These are phyloP conservation scores for Tetratostichococcus sp. DNA, from an alignment of 139 green algal species.

Conservation along the genomic window DNA sequence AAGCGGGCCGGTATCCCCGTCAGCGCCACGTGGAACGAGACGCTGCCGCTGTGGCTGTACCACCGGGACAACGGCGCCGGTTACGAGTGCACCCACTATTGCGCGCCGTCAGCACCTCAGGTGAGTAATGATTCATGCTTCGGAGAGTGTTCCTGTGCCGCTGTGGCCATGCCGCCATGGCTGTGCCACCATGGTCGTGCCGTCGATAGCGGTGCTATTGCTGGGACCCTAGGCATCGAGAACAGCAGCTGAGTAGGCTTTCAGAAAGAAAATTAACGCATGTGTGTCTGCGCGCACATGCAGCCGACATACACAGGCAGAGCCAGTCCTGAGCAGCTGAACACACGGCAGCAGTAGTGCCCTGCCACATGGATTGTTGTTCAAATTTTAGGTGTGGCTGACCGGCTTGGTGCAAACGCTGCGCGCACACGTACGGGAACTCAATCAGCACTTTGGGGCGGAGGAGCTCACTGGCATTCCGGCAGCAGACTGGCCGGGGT, in stretches of 20 bases:
- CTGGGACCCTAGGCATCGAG: too few relatives aligned
- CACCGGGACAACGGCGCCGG: slow-evolving; percentile 27
- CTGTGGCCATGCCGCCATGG: too few relatives aligned
- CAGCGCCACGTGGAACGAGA: slow-evolving; percentile 18
- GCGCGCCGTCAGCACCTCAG: slow-evolving; percentile 20
- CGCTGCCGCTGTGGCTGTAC: slow-evolving; percentile 11
- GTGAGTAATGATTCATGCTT: not conserved
- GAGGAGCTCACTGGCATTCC: not conserved
- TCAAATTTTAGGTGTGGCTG: not conserved
- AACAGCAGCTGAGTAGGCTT: too few relatives aligned
- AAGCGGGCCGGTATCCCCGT: slow-evolving; percentile 2
- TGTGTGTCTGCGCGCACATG: too few relatives aligned
- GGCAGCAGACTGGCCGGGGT: not conserved
- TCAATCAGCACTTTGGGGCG: not conserved
- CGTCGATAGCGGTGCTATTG: too few relatives aligned
- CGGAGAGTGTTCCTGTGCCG: too few relatives aligned
- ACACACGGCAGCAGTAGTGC: too few relatives aligned
- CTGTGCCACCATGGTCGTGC: too few relatives aligned
- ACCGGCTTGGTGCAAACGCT: not conserved
- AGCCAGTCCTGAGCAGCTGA: too few relatives aligned
- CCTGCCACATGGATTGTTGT: too few relatives aligned
- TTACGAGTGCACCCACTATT: slow-evolving; percentile 29
- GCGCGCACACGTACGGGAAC: not conserved
- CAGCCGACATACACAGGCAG: too few relatives aligned
- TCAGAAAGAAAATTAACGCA: too few relatives aligned